Percentiles rank a stretch among this genome's conserved stretches.
Conservation (phyloP, 2,329 filamentous ascomycete genomes). For the Ceratocystis cacaofunesta region DNA sequence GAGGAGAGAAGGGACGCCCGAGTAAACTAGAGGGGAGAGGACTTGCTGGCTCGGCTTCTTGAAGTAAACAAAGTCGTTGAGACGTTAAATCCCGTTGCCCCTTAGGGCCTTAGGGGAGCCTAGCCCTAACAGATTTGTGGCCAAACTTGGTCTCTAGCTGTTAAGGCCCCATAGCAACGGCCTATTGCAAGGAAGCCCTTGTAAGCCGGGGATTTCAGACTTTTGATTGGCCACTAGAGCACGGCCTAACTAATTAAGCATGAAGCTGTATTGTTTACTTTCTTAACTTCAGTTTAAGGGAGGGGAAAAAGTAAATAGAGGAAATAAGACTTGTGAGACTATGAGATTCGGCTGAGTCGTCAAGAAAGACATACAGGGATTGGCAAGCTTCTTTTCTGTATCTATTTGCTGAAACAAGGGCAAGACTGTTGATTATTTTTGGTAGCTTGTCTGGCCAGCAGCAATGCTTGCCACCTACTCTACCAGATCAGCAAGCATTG, state of each 20-base stretch:
- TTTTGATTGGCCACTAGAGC: not conserved
- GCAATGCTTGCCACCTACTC: not conserved
- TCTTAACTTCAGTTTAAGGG: not conserved
- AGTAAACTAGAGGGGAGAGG: not conserved
- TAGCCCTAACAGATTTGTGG: not conserved
- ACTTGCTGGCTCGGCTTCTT: not conserved
- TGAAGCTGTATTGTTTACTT: constrained; percentile 13
- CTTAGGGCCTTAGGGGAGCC: not conserved
- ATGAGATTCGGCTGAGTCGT: not conserved
- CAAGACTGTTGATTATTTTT: not conserved
- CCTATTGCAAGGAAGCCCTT: not conserved
- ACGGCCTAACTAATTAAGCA: not conserved
- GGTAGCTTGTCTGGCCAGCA: not conserved
- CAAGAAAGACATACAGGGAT: no score
- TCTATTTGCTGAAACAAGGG: no score
- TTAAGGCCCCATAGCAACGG: constrained; percentile 5
- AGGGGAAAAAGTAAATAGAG: not conserved
- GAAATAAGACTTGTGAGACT: not conserved
- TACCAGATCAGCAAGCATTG: not conserved
- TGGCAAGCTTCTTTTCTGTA: no score
- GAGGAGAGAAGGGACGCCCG: not conserved
- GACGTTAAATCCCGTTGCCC: not conserved
- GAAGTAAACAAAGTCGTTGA: not conserved
- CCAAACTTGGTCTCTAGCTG: not conserved
- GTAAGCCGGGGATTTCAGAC: not conserved